Evolutionary conservation across 1,284 basidiomycete genomes (phyloP), one percentile per base, ranked within the genome.

Genomic region (Abortiporus biennis): DNA sequence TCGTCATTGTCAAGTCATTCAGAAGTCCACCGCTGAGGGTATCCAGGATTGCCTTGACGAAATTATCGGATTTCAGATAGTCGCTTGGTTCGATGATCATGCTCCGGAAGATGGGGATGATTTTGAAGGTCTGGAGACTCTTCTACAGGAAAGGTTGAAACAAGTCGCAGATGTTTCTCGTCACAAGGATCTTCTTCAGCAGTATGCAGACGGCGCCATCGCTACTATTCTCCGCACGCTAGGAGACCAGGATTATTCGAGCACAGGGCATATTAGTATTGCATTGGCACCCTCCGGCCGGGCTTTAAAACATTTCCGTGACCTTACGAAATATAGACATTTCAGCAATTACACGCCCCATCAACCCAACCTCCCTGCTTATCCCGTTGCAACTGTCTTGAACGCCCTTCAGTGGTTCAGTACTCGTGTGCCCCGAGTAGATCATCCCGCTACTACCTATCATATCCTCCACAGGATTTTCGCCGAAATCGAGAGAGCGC

Each of bases 381-480:
- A 74, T 44, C 52, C 62, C 12, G 67, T 79, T 2, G 44, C 52
- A 12, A 67, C 67, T 8, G 60, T 88, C 38, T 57, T 89, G 6
- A 62, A 58, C 15, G 69, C 78, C n/a, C 53, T 90, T 32, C 52
- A 63, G 6, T 88, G 85, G 85, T 65, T 84, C 43, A 61, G 58
- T 15, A 54, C 53, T 6, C 59, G 61, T 15, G 56, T 68, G 4
- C 57, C 66, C 3, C 56, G 63, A 11, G 64, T 65, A 16, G 64
- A 72, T 33, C 61, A 59, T 13, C 63, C 67, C 15, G 71, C 77
- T 6, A 74, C 79, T 38, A 78, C 81, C 2, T 93, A 91, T 58
- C 85, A 91, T 49, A 73, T 90, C 32, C 59, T 92, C 16, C 80
- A 87, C 43, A 76, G 80, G 41, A 66, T 95, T 6, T 80, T 95